Evolutionary conservation across 805 yeast species (phyloP).

Genomic region (Yarrowia bubula): DNA sequence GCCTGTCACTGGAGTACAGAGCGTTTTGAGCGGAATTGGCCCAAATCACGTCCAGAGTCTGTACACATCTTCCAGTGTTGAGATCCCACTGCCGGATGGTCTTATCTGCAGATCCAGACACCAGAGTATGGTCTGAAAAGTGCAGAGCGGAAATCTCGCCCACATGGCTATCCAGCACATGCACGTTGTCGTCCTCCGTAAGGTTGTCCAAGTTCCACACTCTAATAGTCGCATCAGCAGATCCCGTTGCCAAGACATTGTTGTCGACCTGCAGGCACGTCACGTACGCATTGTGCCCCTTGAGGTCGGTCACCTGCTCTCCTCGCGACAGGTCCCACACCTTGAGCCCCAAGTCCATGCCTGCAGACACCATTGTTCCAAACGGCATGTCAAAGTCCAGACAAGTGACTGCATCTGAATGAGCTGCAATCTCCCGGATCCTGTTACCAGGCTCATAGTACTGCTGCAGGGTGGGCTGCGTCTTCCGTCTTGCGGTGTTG

Average conservation of each 20-base stretch:
- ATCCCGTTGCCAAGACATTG: slow-evolving; percentile 52
- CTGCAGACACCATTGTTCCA: slow-evolving; percentile 74
- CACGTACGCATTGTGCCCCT: slow-evolving; percentile 62
- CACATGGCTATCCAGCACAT: slow-evolving; percentile 61
- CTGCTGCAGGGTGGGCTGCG: slow-evolving; percentile 63
- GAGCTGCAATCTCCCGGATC: slow-evolving; percentile 52
- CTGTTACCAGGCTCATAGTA: slow-evolving; percentile 59
- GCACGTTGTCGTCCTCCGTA: slow-evolving; percentile 28
- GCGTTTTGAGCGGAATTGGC: slow-evolving; percentile 44
- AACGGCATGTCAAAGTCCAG: slow-evolving; percentile 72
- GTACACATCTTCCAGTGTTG: slow-evolving; percentile 61
- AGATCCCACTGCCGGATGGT: slow-evolving; percentile 78
- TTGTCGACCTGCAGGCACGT: slow-evolving; percentile 59
- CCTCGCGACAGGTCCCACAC: slow-evolving; percentile 78
- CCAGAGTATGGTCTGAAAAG: slow-evolving; percentile 52
- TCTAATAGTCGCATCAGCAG: slow-evolving; percentile 58
- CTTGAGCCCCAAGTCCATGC: slow-evolving; percentile 71
- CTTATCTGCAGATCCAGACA: slow-evolving; percentile 68
- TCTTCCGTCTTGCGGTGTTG: slow-evolving; percentile 43
- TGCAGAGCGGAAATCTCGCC: slow-evolving; percentile 65
- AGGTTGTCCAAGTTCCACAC: slow-evolving; percentile 55
- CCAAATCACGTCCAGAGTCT: slow-evolving; percentile 68
- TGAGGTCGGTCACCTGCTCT: slow-evolving; percentile 49
- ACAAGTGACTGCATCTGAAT: slow-evolving; percentile 52
- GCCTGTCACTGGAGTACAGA: not conserved